A percentile compares a stretch with the other conserved stretches of the same genome.
Conservation (phyloP, 139 green algal genomes). For the Deuterostichococcus epilithicus region DNA sequence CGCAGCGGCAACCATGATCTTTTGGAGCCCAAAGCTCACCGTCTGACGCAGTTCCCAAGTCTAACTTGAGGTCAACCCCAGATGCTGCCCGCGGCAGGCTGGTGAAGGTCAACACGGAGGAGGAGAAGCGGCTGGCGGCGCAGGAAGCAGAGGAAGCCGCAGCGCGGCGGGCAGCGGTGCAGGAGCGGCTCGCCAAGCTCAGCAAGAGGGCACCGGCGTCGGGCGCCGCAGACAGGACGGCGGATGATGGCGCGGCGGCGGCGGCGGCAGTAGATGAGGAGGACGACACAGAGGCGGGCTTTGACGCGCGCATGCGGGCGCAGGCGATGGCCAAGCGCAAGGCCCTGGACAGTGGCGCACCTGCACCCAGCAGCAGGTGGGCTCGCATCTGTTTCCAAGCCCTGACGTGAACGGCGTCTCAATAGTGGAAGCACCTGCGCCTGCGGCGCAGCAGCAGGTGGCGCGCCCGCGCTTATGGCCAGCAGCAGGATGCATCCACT, state of each 20-base stretch:
- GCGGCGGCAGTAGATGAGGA: background rate
- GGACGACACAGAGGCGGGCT: constrained; percentile 13
- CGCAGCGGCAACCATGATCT: no score
- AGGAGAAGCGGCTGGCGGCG: constrained; percentile 12
- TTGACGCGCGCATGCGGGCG: constrained; percentile 35
- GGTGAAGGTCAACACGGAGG: constrained; percentile 24
- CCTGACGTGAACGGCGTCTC: background rate
- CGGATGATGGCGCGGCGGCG: background rate
- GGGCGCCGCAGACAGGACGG: background rate
- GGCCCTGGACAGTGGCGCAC: constrained; percentile 14
- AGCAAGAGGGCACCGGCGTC: background rate
- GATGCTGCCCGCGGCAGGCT: constrained; percentile 11
- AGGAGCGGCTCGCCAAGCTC: background rate
- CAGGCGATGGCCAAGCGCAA: constrained; percentile 14
- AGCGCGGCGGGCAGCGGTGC: constrained; percentile 9
- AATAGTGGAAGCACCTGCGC: no score
- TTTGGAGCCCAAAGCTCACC: no score
- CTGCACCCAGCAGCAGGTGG: background rate
- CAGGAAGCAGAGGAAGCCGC: constrained; percentile 8
- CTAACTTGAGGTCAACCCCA: no score
- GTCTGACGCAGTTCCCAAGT: no score
- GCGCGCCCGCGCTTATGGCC: background rate
- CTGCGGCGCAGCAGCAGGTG: background rate
- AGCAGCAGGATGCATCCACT: background rate
- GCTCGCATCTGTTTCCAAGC: background rate